Evolutionary conservation across 2,329 filamentous ascomycete species (phyloP), one percentile per base, ranked within the genome.

Genomic region (Sporothrix humicola): DNA sequence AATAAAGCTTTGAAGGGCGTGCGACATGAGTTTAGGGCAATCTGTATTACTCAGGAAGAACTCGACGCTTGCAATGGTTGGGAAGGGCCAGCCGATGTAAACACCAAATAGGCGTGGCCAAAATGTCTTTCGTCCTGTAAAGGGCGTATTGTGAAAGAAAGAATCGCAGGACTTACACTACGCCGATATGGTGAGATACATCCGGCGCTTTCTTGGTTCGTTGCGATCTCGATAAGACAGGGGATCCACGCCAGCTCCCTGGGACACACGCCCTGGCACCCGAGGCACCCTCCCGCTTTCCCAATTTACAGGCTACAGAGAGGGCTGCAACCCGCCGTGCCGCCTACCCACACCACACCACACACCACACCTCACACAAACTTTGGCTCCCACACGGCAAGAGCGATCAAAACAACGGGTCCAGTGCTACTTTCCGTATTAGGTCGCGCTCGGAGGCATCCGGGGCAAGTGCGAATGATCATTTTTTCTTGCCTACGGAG

Each of bases 171-270:
- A 9, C n/a, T 23, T 37, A 12, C 52, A 59, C 58, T 63, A 63
- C 31, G 61, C 20, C 42, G 20, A 20, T 65, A 20, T 65, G 61
- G 61, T 23, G 46, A 20, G 42, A 48, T 46, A 59, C n/a, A 59
- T 12, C 52, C 42, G 69, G 54, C 52, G 52, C 52, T 71, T 50
- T 9, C n/a, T 50, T 71, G 42, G 56, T 52, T 50, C 56, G 69
- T 52, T 63, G 58, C 44, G 71, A 72, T 72, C 61, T 72, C 50
- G 61, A 72, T 72, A 72, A 66, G 70, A 61, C 42, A 15, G 37
- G 8, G 10, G 61, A 48, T 15, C n/a, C 26, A 46, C 17, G 56
- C 23, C 56, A 61, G 26, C 48, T 54, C 12, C 46, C n/a, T 65
- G 56, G 66, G 26, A 68, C 20, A 54, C 48, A 31, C 61, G 6